Conservation (phyloP, 2,329 filamentous ascomycete species). For the Fusarium sp. region DNA sequence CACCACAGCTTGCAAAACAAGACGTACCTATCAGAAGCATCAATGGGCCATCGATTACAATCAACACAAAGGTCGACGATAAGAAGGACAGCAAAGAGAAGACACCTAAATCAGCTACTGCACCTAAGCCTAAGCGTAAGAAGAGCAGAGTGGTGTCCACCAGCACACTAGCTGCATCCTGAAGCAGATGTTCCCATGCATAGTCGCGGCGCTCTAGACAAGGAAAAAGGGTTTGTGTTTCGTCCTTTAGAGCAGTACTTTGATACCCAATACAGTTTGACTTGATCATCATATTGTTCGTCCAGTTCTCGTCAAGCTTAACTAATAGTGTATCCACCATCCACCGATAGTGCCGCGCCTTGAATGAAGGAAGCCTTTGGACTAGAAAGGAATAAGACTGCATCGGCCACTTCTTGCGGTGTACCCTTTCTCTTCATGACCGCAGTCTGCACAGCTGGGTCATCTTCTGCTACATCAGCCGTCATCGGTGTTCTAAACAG, state of each 20-base stretch:
- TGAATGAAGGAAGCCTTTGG: constrained; percentile 57
- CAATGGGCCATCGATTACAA: constrained; percentile 48
- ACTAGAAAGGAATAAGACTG: constrained; percentile 55
- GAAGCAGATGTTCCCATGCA: neutral
- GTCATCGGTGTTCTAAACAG: constrained; percentile 54
- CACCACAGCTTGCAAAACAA: constrained; percentile 46
- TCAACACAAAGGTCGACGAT: constrained; percentile 55
- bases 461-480: constrained; percentile 49
- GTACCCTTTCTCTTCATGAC: constrained; percentile 54
- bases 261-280: constrained; percentile 40
- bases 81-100: constrained; percentile 60
- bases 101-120: constrained; percentile 53
- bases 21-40: constrained; percentile 48
- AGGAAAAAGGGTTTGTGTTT: constrained; percentile 1
- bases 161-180: constrained; percentile 48
- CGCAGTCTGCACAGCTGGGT: constrained; percentile 47
- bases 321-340: constrained; percentile 56
- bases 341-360: constrained; percentile 54
- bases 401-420: constrained; percentile 57
- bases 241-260: constrained; percentile 24
- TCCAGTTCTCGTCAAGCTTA: neutral
- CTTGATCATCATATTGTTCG: neutral
- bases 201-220: constrained; percentile 15
- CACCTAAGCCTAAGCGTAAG: constrained; percentile 56
- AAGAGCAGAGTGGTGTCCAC: constrained; percentile 58